Percentiles rank a stretch among this genome's conserved stretches.
phyloP scores from a whole-genome alignment of 441 rosid genomes.

The Gossypium trilobum region DNA sequence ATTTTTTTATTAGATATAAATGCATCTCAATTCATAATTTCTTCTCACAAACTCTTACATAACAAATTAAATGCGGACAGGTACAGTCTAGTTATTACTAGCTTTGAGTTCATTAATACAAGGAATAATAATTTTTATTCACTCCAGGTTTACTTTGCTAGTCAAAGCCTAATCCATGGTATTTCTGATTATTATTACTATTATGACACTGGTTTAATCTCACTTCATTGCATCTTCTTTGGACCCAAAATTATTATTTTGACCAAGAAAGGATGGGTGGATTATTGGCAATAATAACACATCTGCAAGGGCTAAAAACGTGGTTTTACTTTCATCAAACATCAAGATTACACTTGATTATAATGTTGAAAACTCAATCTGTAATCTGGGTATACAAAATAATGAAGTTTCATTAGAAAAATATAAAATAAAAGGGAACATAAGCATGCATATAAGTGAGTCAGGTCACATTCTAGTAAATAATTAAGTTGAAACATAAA shows the following conservation, averaged over 20 bases:
- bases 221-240: not conserved
- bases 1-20: not conserved
- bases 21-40: constrained; percentile 20
- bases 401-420: not conserved
- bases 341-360: constrained; percentile 12
- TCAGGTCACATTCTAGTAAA: not conserved
- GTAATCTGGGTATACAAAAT: not conserved
- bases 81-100: not conserved
- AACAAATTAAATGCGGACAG: not conserved
- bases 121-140: not conserved
- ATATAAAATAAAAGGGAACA: not conserved
- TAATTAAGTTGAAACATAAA: constrained; percentile 1
- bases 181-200: not conserved
- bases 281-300: constrained; percentile 9
- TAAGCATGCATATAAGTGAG: not conserved
- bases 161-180: not conserved
- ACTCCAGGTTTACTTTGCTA: not conserved
- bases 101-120: not conserved
- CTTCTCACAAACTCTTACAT: constrained; percentile 23
- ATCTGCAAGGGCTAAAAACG: not conserved
- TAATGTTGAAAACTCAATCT: not conserved
- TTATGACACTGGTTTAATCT: not conserved
- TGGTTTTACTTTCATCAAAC: constrained; percentile 22
- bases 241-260: not conserved
- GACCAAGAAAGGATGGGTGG: not conserved